Evolutionary conservation across 2,329 filamentous ascomycete species (phyloP).

Genomic region (Epicoccum sorghinum): DNA sequence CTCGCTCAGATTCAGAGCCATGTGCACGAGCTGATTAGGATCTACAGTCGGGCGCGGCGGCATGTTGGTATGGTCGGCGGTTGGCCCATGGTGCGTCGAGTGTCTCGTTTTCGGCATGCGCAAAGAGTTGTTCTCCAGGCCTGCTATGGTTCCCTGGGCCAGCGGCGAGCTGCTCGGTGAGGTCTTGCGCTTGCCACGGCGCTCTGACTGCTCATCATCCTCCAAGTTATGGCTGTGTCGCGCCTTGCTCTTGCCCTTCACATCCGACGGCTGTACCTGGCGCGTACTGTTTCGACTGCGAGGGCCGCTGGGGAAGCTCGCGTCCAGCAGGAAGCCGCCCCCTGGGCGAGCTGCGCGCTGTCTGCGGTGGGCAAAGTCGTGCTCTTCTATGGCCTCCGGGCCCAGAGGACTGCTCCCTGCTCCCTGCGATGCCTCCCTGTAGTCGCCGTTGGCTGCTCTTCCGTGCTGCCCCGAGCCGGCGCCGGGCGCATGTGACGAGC

Average conservation of each 20-base stretch:
- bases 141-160: slow-evolving; percentile 18
- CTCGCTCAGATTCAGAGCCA: slow-evolving; percentile 88
- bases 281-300: slow-evolving; percentile 5
- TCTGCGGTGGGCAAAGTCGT: slow-evolving; percentile 41
- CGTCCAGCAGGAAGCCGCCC: slow-evolving; percentile 56
- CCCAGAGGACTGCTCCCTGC: slow-evolving; percentile 21
- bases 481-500: slow-evolving; percentile 31
- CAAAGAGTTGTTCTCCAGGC: slow-evolving; percentile 15
- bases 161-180: slow-evolving; percentile 17
- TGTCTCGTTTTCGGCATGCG: slow-evolving; percentile 31
- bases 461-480: slow-evolving; percentile 22
- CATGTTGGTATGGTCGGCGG: slow-evolving; percentile 15
- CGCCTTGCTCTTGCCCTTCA: slow-evolving; percentile 48
- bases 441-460: slow-evolving; percentile 12
- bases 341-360: slow-evolving; percentile 44
- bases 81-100: slow-evolving; percentile 3
- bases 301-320: slow-evolving; percentile 40
- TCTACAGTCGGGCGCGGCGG: slow-evolving; percentile 68
- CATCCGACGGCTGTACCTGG: slow-evolving; percentile 35
- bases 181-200: slow-evolving; percentile 25
- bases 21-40: slow-evolving; percentile 87
- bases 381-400: slow-evolving; percentile 34
- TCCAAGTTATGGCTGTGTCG: slow-evolving; percentile 37
- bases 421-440: slow-evolving; percentile 17
- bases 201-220: slow-evolving; percentile 44